phyloP scores from a whole-genome alignment of 2,329 filamentous ascomycete genomes.

The Colletotrichum tabaci region DNA sequence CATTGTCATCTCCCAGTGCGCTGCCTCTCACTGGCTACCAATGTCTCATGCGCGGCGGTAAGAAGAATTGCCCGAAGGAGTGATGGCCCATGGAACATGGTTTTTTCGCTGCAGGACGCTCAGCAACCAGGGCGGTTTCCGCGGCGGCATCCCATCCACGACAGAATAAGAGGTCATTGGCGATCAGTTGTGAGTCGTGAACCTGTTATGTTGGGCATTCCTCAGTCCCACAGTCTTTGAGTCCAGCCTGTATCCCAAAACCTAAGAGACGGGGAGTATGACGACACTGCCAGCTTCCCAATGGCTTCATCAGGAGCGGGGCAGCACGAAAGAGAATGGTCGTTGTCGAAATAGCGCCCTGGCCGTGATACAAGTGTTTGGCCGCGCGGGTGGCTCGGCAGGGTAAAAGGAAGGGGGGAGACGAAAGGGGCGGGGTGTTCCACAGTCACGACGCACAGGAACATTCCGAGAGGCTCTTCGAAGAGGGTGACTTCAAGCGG shows the following conservation, averaged over 20 bases:
- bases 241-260: too few species aligned
- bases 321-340: not conserved
- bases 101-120: not conserved
- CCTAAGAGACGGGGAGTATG: not conserved
- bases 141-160: not conserved
- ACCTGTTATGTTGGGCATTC: too few species aligned
- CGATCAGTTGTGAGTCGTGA: not conserved
- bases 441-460: not conserved
- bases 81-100: not conserved
- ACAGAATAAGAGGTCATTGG: too few species aligned
- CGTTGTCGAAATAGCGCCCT: not conserved
- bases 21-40: constrained; percentile 2
- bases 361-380: constrained; percentile 8
- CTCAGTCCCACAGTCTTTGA: too few species aligned
- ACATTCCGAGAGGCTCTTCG: not conserved
- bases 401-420: constrained; percentile 13
- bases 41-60: constrained; percentile 11
- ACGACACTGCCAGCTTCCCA: too few species aligned
- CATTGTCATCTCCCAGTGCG: not conserved
- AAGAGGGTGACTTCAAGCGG: not conserved
- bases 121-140: not conserved
- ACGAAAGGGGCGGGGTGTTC: constrained; percentile 25
- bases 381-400: constrained; percentile 16
- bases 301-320: not conserved
- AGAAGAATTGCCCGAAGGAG: constrained; percentile 4